Base-by-base conservation (phyloP, 305 asterid species). In the Fraxinus floribunda region DNA sequence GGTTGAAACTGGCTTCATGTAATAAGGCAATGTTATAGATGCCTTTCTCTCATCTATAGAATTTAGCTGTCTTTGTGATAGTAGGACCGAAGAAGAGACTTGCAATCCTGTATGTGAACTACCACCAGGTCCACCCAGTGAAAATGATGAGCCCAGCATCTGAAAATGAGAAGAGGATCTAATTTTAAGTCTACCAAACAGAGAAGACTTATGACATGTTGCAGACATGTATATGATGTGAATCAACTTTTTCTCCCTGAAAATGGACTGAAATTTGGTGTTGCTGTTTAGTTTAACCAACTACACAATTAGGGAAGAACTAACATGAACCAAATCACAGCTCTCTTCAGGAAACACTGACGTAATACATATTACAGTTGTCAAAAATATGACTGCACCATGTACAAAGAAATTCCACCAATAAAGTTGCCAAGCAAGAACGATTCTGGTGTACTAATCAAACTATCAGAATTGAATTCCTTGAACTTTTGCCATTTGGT, bases 31-130 rank as follows among this genome's bases (percentile, higher is more conserved):
- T 55, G 86, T 32, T 22, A 79, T 82, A 82, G 95, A 64, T 15
- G 91, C 74, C 88, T 90, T 94, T 89, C 97, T 91, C 84, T 95
- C 99, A 79, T 94, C 98, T 62, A 88, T 82, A 49, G 92, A 81
- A 86, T 83, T 92, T 35, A 86, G 86, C 39, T 82, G 88, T 84
- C 98, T 94, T 80, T 86, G 95, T 9, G 92, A 88, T 75, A 85
- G 90, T 84, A 86, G 97, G 64, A 87, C 78, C 7, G 92, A 87
- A 82, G 98, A 86, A 78, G 97, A 83, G 46, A 85, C 87, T 82
- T 88, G 94, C 82, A 76, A 81, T 36, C 90, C 93, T 77, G 91
- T 79, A 80, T 88, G 99, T 38, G 91, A 38, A 74, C 86, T 82
- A 78, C 90, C 90, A 78, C 90, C 89, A 86, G 91, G 86, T 83